Evolutionary conservation across 2,329 filamentous ascomycete genomes (phyloP).

Genomic region (Aspergillus hortae): DNA sequence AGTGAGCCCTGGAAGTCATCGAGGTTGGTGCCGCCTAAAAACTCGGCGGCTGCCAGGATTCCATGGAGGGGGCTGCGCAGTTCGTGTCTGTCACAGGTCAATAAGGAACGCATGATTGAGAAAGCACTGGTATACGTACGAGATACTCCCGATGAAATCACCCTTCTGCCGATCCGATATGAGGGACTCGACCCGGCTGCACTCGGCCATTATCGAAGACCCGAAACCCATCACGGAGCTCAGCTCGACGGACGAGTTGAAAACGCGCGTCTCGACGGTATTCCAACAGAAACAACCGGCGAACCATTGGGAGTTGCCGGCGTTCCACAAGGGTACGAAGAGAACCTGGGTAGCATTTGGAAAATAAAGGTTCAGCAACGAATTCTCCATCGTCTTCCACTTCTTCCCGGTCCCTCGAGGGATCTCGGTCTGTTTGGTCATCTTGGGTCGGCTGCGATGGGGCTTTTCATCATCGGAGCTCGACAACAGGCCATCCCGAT

Average conservation of each 20-base stretch:
- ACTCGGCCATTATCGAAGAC: slow-evolving; percentile 42
- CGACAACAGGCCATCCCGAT: slow-evolving; percentile 40
- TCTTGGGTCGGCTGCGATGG: slow-evolving; percentile 7
- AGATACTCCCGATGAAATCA: slow-evolving; percentile 44
- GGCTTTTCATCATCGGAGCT: slow-evolving; percentile 44
- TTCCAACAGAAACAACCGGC: slow-evolving; percentile 46
- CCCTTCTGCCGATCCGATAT: slow-evolving; percentile 43
- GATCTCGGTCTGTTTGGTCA: slow-evolving; percentile 14
- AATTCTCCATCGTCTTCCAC: slow-evolving; percentile 34
- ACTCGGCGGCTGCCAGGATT: slow-evolving; percentile 41
- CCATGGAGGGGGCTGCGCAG: slow-evolving; percentile 42
- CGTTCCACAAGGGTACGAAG: slow-evolving; percentile 52
- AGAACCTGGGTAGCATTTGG: slow-evolving; percentile 47
- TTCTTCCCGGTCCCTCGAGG: slow-evolving; percentile 23
- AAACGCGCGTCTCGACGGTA: slow-evolving; percentile 32
- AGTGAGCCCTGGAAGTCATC: slow-evolving; percentile 40
- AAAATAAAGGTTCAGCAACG: slow-evolving; percentile 43
- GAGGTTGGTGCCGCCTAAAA: slow-evolving; percentile 36
- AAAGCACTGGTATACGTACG: slow-evolving; percentile 16
- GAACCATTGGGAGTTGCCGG: slow-evolving; percentile 46
- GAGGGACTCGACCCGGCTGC: slow-evolving; percentile 40
- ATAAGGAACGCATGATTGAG: background rate
- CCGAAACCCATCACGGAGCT: slow-evolving; percentile 41
- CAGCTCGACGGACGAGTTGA: slow-evolving; percentile 36
- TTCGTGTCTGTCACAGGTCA: slow-evolving; percentile 29